These are phyloP conservation scores for Filobasidium floriforme DNA, from an alignment of 768 basidiomycete species.

Conservation along the genomic window DNA sequence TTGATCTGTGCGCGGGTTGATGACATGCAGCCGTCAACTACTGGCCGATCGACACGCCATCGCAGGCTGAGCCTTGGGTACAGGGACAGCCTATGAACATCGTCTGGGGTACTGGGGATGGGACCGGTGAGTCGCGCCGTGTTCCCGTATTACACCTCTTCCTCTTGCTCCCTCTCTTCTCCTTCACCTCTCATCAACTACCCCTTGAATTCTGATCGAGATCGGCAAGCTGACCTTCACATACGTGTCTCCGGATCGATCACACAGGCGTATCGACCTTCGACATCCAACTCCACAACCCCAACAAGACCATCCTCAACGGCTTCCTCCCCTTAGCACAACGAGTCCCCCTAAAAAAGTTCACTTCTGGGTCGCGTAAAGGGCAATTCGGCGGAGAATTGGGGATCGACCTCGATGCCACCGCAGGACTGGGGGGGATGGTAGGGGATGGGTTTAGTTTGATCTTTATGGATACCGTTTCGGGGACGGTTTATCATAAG, in stretches of 20 bases:
- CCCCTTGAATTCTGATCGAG: too few relatives aligned
- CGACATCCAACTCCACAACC: conserved; percentile 43
- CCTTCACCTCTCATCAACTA: too few relatives aligned
- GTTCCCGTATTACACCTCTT: too few relatives aligned
- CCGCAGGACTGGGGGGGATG: conserved; percentile 11
- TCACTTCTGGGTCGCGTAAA: conserved; percentile 27
- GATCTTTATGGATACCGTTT: conserved; percentile 41
- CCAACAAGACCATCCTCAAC: conserved; percentile 34
- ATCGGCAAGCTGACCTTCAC: too few relatives aligned
- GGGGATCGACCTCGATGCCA: conserved; percentile 40
- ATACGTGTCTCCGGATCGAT: too few relatives aligned
- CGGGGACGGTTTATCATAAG: conserved; percentile 39
- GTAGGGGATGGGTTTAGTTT: conserved; percentile 34
- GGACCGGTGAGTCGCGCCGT: conserved; percentile 30
- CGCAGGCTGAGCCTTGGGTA: conserved; percentile 34
- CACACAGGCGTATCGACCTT: conserved; percentile 36
- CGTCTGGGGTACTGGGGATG: conserved; percentile 39
- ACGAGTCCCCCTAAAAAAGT: conserved; percentile 38
- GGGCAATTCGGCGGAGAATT: conserved; percentile 42
- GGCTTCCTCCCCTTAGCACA: conserved; percentile 40
- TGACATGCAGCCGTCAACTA: conserved; percentile 25
- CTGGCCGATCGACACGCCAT: conserved; percentile 39
- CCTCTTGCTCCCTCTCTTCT: too few relatives aligned
- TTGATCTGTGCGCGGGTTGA: not conserved
- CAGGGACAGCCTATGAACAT: conserved; percentile 37